Evolutionary conservation across 768 basidiomycete genomes (phyloP).

Genomic region (Xerocomellus intermedius): DNA sequence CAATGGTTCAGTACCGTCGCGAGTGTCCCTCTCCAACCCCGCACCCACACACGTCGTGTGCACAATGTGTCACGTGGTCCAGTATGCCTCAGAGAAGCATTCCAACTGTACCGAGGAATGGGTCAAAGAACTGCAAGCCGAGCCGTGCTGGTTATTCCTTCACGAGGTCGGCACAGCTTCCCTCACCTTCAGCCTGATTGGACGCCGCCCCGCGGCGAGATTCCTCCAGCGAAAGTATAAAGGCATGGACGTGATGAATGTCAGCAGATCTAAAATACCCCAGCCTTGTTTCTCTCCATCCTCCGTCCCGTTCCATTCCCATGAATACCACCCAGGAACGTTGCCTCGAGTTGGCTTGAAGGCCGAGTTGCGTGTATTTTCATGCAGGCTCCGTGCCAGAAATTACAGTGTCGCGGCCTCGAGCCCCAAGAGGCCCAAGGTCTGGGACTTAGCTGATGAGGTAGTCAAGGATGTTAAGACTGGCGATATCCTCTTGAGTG

Average conservation of each 20-base stretch:
- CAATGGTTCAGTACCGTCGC: background rate
- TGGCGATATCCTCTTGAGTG: slow-evolving; percentile 72
- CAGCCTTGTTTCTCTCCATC: background rate
- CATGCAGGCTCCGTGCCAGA: slow-evolving; percentile 1
- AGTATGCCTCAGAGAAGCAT: background rate
- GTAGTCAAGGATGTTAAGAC: slow-evolving; percentile 81
- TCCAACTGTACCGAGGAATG: slow-evolving; percentile 1
- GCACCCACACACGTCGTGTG: too few relatives aligned
- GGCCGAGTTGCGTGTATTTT: slow-evolving; percentile 4
- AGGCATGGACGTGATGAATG: background rate
- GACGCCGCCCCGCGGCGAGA: too few relatives aligned
- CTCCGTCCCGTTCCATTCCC: background rate
- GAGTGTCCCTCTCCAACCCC: background rate
- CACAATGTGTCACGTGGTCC: background rate
- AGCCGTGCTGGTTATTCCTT: slow-evolving; percentile 1
- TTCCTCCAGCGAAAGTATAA: slow-evolving; percentile 6
- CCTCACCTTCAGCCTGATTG: too few relatives aligned
- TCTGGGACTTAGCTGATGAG: slow-evolving; percentile 76
- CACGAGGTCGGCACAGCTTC: background rate
- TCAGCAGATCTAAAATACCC: too few relatives aligned
- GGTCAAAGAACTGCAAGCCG: slow-evolving; percentile 6
- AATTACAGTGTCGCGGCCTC: slow-evolving; percentile 4
- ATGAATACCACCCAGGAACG: too few relatives aligned
- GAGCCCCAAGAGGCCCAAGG: slow-evolving; percentile 43
- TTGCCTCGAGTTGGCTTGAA: slow-evolving; percentile 5